Evolutionary conservation across 305 asterid genomes (phyloP).

Genomic region (Fraxinus velutina): DNA sequence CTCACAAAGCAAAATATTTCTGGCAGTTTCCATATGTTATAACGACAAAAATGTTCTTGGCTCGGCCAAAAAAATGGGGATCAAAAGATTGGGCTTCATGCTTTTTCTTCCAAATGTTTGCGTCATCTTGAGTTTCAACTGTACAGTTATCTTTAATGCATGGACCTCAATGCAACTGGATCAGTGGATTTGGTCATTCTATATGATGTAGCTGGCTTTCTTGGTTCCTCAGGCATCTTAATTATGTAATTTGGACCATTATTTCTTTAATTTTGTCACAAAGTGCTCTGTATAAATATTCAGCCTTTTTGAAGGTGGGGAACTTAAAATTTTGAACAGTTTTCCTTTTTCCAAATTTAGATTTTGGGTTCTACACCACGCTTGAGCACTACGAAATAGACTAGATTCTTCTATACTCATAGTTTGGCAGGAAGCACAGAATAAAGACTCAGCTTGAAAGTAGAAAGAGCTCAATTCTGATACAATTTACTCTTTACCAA

Average conservation of each 20-base stretch:
- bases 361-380: background rate
- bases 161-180: background rate
- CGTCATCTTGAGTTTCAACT: background rate
- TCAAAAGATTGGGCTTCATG: background rate
- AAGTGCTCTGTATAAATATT: background rate
- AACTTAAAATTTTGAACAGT: background rate
- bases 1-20: background rate
- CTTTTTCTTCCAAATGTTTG: background rate
- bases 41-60: background rate
- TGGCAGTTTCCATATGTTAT: background rate
- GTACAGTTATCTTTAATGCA: background rate
- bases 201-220: background rate
- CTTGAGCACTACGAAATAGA: background rate
- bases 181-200: background rate
- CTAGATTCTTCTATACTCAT: background rate
- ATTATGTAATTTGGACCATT: background rate
- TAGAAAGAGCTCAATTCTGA: slow-evolving; percentile 11
- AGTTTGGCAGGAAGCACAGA: slow-evolving; percentile 10
- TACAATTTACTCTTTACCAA: background rate
- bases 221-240: background rate
- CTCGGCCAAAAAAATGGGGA: background rate
- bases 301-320: background rate
- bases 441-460: background rate
- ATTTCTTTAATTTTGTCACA: background rate
- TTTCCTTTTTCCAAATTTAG: background rate